These are phyloP conservation scores for Ustilago loliicola DNA, from an alignment of 1,284 basidiomycete species.

Conservation along the genomic window DNA sequence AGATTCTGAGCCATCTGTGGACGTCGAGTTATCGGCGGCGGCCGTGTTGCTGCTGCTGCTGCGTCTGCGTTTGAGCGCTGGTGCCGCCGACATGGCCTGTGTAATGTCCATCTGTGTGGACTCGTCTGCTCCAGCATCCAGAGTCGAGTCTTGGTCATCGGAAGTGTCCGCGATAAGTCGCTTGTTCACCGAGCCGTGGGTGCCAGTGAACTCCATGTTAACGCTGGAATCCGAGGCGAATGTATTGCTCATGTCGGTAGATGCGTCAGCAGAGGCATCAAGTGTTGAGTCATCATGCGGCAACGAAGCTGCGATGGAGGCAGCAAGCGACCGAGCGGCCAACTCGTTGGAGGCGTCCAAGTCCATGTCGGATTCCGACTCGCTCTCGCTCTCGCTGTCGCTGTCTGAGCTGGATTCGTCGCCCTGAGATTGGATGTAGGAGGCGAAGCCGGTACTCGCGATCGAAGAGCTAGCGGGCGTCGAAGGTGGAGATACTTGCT, in stretches of 20 bases:
- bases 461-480: constrained; percentile 43
- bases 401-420: constrained; percentile 40
- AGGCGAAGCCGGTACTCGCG: constrained; percentile 41
- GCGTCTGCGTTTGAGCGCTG: constrained; percentile 40
- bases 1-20: constrained; percentile 16
- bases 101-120: constrained; percentile 51
- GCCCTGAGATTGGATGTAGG: constrained; percentile 36
- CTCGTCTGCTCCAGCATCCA: constrained; percentile 25
- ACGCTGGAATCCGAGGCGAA: constrained; percentile 29
- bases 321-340: constrained; percentile 40
- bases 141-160: constrained; percentile 27
- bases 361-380: constrained; percentile 51
- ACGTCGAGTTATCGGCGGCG: constrained; percentile 28
- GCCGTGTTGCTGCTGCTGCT: constrained; percentile 30
- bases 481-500: constrained; percentile 43
- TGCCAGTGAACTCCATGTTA: constrained; percentile 55
- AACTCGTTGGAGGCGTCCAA: constrained; percentile 43
- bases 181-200: constrained; percentile 44
- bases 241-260: constrained; percentile 21
- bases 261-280: constrained; percentile 27
- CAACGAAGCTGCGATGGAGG: constrained; percentile 46
- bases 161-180: constrained; percentile 30
- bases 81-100: constrained; percentile 29
- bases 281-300: constrained; percentile 51
- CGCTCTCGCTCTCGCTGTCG: constrained; percentile 45